These are phyloP conservation scores for Trichoderma virens DNA, from an alignment of 495 filamentous ascomycete genomes.

Conservation along the genomic window DNA sequence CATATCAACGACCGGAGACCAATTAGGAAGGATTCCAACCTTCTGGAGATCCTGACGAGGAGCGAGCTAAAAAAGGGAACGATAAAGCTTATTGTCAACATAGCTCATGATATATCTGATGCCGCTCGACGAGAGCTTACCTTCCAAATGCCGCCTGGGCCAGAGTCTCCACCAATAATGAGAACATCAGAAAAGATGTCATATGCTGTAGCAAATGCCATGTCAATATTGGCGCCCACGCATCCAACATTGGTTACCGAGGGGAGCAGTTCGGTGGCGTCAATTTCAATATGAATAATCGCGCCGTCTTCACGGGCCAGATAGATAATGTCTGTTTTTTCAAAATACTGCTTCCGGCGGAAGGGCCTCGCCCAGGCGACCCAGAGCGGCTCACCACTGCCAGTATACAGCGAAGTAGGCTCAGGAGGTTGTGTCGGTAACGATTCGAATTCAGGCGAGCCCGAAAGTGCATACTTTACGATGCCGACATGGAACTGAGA, in stretches of 20 bases:
- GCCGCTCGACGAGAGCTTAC: conserved; percentile 37
- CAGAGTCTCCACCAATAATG: conserved; percentile 69
- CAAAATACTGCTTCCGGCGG: conserved; percentile 49
- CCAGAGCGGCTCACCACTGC: conserved; percentile 37
- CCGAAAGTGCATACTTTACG: conserved; percentile 50
- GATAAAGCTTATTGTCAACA: conserved; percentile 1
- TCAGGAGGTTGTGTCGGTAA: conserved; percentile 24
- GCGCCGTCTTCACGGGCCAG: conserved; percentile 75
- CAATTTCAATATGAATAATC: conserved; percentile 59
- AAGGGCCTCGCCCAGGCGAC: conserved; percentile 66
- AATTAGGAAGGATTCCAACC: conserved; percentile 55
- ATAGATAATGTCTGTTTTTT: conserved; percentile 62
- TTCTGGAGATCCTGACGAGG: conserved; percentile 38
- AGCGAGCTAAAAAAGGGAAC: conserved; percentile 23
- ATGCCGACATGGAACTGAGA: conserved; percentile 50
- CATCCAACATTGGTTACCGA: conserved; percentile 46
- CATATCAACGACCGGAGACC: conserved; percentile 74
- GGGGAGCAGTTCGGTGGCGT: conserved; percentile 42
- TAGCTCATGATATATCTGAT: not conserved
- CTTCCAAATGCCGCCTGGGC: conserved; percentile 70
- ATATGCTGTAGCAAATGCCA: conserved; percentile 52
- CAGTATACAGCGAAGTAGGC: conserved; percentile 32
- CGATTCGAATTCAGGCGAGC: conserved; percentile 34
- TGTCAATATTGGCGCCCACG: conserved; percentile 55
- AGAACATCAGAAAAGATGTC: conserved; percentile 61